Conservation (phyloP, 768 basidiomycete species). For the Macrolepiota albuminosa region DNA sequence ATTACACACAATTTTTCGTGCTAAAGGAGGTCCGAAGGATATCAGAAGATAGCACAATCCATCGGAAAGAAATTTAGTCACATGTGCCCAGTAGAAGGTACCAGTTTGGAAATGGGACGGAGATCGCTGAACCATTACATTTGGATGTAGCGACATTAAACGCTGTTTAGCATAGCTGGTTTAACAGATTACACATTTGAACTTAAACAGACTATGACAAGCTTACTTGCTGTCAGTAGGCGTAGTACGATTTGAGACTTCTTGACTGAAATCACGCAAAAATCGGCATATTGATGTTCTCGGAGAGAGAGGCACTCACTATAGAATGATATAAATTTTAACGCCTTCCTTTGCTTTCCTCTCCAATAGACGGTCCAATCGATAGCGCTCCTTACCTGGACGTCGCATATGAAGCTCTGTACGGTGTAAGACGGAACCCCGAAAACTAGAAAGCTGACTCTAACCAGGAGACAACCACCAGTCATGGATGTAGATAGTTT, state of each 20-base stretch:
- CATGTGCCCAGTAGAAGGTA: conserved; percentile 98
- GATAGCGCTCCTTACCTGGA: conserved; percentile 79
- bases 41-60: background rate
- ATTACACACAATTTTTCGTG: conserved; percentile 98
- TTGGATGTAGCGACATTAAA: conserved; percentile 74
- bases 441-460: background rate
- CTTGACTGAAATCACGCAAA: conserved; percentile 52
- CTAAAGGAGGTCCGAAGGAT: conserved; percentile 30
- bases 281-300: conserved; percentile 6
- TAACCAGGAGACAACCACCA: conserved; percentile 95
- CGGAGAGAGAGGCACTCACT: conserved; percentile 44
- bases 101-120: conserved; percentile 97
- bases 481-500: conserved; percentile 92
- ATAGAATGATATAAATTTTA: conserved; percentile 92
- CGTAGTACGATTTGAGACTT: conserved; percentile 93
- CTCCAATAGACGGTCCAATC: conserved; percentile 81
- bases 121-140: conserved; percentile 94
- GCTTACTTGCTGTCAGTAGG: conserved; percentile 88
- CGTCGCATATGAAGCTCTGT: conserved; percentile 80
- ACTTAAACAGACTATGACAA: conserved; percentile 6
- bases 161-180: conserved; percentile 82
- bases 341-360: conserved; percentile 94
- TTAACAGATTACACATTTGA: conserved; percentile 1
- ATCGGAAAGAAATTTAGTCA: conserved; percentile 32
- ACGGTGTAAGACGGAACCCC: background rate